Percentiles rank a stretch among this genome's conserved stretches.
Conservation (phyloP, 148 eudicot genomes). For the Dysphania ambrosioides region DNA sequence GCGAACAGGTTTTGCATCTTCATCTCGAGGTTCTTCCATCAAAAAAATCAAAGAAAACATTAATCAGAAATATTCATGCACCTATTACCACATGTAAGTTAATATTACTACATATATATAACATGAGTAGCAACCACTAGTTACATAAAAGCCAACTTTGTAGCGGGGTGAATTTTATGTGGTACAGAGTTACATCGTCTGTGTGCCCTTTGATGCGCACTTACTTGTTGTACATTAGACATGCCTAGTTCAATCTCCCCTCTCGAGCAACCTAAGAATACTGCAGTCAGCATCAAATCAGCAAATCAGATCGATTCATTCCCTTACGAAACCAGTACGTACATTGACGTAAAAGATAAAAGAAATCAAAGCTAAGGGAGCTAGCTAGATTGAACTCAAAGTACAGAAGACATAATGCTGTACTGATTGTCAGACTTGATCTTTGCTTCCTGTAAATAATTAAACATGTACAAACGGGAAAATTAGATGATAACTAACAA, state of each 20-base stretch:
- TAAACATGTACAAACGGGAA: slow-evolving; percentile 10
- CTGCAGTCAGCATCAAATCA: slow-evolving; percentile 40
- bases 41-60: neutral
- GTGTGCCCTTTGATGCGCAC: too few relatives aligned
- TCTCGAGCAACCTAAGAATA: slow-evolving; percentile 62
- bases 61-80: neutral
- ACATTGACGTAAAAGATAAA: too few relatives aligned
- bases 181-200: too few relatives aligned
- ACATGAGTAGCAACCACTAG: too few relatives aligned
- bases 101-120: too few relatives aligned
- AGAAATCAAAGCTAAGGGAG: neutral
- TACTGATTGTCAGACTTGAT: slow-evolving; percentile 41
- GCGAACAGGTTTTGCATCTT: slow-evolving; percentile 49
- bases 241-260: slow-evolving; percentile 92
- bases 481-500: neutral
- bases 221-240: too few relatives aligned
- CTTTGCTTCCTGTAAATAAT: slow-evolving; percentile 83
- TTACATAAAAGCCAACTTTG: too few relatives aligned
- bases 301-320: too few relatives aligned
- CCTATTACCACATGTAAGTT: neutral
- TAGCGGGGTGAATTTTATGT: too few relatives aligned
- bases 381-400: too few relatives aligned
- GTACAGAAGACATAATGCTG: neutral
- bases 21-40: slow-evolving; percentile 51
- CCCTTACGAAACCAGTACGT: neutral